Evolutionary conservation across 495 filamentous ascomycete genomes (phyloP), one percentile per base, ranked within the genome.

Genomic region (Xylaria acuta): DNA sequence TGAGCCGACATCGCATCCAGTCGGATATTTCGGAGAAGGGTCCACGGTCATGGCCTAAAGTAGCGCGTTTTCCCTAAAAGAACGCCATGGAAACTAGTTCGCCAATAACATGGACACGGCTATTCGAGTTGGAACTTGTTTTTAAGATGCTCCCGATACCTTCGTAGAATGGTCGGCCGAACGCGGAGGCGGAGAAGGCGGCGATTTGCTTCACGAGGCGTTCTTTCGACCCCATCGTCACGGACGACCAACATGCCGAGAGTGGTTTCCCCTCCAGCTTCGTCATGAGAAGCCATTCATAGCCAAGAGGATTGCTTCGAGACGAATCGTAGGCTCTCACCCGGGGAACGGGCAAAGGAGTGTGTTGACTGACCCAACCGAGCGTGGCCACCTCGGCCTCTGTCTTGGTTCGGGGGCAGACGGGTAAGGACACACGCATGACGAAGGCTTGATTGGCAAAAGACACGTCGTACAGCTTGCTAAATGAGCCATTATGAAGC

Each of bases 281-380:
- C 22, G 83, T 82, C 85, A 90, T 87, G 14, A 91, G 70, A 1
- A 90, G 85, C 89, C 88, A 91, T 81, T 90, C 88, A 71, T 86
- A 89, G 12, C 85, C 85, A 34, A 90, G 76, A 12, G 80, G 79
- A 71, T 86, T 89, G 7, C 81, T 56, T 5, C 70, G 65, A 0
- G 84, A 82, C 25, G 83, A 79, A 64, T 90, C 84, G 51, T 82
- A 88, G 25, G 82, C 82, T 30, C 83, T 72, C 27, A 90, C 81
- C 2, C 75, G 74, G 6, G 89, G 86, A 0, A 89, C 82, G 0
- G 88, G 89, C 3, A 90, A 78, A 7, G 75, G 75, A n/a, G 88
- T 88, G 43, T 76, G 75, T 32, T 76, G 72, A 20, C 77, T 72
- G 5, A 90, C 73, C 72, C 82, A 88, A 8, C 77, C 76, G 9